Evolutionary conservation across 2,329 filamentous ascomycete species (phyloP), one percentile per base, ranked within the genome.

Genomic region (Aspergillus hiratsukae): DNA sequence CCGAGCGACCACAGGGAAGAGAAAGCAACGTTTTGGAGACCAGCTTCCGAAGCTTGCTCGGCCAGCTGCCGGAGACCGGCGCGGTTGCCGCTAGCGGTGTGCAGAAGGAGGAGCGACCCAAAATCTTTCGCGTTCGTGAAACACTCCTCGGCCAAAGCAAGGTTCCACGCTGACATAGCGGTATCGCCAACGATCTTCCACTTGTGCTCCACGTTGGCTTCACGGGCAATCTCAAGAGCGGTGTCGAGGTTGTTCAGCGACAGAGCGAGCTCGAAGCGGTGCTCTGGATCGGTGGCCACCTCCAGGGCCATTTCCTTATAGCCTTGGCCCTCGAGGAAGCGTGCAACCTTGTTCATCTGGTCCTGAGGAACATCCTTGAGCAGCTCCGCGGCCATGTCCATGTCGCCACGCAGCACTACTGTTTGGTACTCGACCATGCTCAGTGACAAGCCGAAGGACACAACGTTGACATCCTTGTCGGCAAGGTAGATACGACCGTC

Each of bases 171-270:
- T 9, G 86, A 78, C 43, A 99, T 83, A 1, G 94, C 94, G 1
- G 92, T 89, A 66, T 99, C 94, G 58, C 94, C 94, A 4, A 99
- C 90, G 3, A 86, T 92, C 82, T 97, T 97, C 94, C 94, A 99
- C 77, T 96, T 96, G 77, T 97, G 93, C 72, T 97, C 94, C 1
- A 87, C 89, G 61, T 97, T 88, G 10, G 91, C 89, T 72, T 89
- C 82, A 43, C 87, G 83, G 6, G 94, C 93, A 51, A 97, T 85
- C 58, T 91, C 87, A 3, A 96, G 82, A 0, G 93, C 93, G 68
- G 93, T 89, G 43, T 92, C 84, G 14, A 97, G 84, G 61, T 94
- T 88, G 66, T 88, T 90, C 46, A 99, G 81, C 3, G 86, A 83
- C 31, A 99, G 81, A 0, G 94, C 88, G 23, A 99, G 83, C 58